Evolutionary conservation across 1,139 yeast genomes (phyloP).

Genomic region (Lodderomyces metapsilosis): DNA sequence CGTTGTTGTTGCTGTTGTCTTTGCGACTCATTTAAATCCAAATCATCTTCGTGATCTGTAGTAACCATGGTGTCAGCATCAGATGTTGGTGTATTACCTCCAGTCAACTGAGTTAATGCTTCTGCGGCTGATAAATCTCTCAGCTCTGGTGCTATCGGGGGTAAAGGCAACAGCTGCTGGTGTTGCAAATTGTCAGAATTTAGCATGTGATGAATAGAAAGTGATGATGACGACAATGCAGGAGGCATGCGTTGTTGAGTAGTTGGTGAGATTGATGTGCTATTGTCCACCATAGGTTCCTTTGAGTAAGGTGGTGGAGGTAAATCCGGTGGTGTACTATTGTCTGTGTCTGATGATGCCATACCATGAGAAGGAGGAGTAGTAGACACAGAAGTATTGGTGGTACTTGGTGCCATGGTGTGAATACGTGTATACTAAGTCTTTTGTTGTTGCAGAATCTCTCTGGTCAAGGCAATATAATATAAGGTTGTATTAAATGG

Average conservation of each 20-base stretch:
- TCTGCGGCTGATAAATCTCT: constrained; percentile 41
- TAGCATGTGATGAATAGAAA: neutral
- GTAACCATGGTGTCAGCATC: constrained; percentile 10
- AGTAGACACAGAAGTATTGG: neutral
- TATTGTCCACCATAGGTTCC: constrained; percentile 3
- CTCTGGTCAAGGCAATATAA: too few relatives aligned
- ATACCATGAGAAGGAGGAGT: neutral
- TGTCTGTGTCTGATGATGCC: neutral
- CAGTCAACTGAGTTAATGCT: constrained; percentile 38
- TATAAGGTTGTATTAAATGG: too few relatives aligned
- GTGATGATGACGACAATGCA: constrained; percentile 1
- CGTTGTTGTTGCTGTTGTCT: constrained; percentile 9
- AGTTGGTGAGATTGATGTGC: constrained; percentile 5
- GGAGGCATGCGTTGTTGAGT: neutral
- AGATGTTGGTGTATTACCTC: constrained; percentile 18
- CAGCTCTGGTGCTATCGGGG: constrained; percentile 16
- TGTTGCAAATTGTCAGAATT: constrained; percentile 2
- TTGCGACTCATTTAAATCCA: constrained; percentile 6
- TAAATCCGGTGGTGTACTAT: constrained; percentile 1
- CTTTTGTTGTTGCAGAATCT: too few relatives aligned
- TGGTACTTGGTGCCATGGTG: neutral
- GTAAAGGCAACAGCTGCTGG: constrained; percentile 2
- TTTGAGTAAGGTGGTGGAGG: constrained; percentile 11
- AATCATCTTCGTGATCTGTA: constrained; percentile 9
- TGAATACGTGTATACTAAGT: too few relatives aligned